Evolutionary conservation across 805 yeast species (phyloP).

Genomic region (Grigorovia jiainica): DNA sequence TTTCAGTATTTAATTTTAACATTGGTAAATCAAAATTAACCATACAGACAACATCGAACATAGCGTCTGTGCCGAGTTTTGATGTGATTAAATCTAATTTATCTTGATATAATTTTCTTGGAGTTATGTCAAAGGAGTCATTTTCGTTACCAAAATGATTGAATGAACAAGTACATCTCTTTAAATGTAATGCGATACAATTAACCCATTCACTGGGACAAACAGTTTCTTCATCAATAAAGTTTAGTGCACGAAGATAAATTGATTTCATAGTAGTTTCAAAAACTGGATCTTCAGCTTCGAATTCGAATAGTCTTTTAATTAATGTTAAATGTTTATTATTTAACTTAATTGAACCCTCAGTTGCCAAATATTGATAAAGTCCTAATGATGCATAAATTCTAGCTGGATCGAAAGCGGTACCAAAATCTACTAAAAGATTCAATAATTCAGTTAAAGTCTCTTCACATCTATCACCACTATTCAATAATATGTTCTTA

Average conservation of each 20-base stretch:
- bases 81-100: background rate
- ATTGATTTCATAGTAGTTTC: conserved; percentile 1
- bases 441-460: conserved; percentile 32
- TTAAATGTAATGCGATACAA: background rate
- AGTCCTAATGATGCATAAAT: conserved; percentile 52
- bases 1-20: background rate
- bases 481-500: conserved; percentile 2
- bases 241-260: background rate
- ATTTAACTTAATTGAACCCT: conserved; percentile 12
- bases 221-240: background rate
- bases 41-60: conserved; percentile 1
- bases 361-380: conserved; percentile 37
- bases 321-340: conserved; percentile 24
- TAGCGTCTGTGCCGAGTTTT: background rate
- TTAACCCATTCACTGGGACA: background rate
- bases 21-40: background rate
- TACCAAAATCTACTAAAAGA: conserved; percentile 38
- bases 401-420: conserved; percentile 62
- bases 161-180: background rate
- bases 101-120: background rate
- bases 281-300: conserved; percentile 41
- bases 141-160: background rate
- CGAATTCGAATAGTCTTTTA: conserved; percentile 29
- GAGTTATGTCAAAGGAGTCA: background rate
- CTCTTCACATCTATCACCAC: background rate